Evolutionary conservation across 345 rosid genomes (phyloP).

Genomic region (Draba incana): DNA sequence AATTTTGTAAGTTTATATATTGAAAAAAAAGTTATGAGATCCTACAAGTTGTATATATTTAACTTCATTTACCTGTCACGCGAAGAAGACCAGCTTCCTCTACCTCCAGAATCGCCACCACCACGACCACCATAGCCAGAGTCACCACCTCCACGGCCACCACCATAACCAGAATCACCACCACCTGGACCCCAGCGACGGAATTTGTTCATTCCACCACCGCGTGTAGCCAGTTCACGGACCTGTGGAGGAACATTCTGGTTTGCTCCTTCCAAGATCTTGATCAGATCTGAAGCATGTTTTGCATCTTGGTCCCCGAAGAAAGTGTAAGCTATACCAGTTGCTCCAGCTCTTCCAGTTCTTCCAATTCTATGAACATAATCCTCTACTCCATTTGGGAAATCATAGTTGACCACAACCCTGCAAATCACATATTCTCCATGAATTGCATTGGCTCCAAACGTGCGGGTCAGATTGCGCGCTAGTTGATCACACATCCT

Average conservation of each 20-base stretch:
- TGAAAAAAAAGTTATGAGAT: background rate
- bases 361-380: conserved; percentile 98
- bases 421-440: conserved; percentile 55
- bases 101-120: conserved; percentile 46
- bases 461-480: conserved; percentile 62
- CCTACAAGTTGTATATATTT: background rate
- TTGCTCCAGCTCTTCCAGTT: conserved; percentile 98
- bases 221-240: conserved; percentile 83
- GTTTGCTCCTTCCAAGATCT: conserved; percentile 87
- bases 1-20: background rate
- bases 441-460: conserved; percentile 89
- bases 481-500: conserved; percentile 90
- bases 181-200: conserved; percentile 84
- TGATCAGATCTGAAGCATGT: conserved; percentile 82
- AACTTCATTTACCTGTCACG: conserved; percentile 60
- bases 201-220: conserved; percentile 64
- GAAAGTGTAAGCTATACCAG: conserved; percentile 85
- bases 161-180: conserved; percentile 49
- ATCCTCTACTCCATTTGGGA: conserved; percentile 96
- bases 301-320: conserved; percentile 88
- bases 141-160: conserved; percentile 50
- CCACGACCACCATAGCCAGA: conserved; percentile 63
- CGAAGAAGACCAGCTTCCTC: conserved; percentile 56
- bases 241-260: conserved; percentile 82
- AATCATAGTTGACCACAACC: conserved; percentile 94